Evolutionary conservation across 495 filamentous ascomycete species (phyloP).

Genomic region (Symbiotaphrina buchneri): DNA sequence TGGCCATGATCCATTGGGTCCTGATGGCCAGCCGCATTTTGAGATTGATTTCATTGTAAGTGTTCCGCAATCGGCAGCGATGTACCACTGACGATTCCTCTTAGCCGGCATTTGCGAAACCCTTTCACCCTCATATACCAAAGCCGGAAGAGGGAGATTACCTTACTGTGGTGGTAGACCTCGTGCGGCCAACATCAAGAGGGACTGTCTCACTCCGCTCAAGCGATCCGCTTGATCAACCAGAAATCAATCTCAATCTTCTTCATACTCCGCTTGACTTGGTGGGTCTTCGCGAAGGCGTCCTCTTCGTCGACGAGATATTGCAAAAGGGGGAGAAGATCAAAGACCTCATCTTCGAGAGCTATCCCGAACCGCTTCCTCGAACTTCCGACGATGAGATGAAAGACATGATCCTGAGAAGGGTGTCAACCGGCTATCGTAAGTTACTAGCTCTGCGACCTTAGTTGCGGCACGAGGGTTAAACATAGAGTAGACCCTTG

Average conservation of each 20-base stretch:
- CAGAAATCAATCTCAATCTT: conserved; percentile 38
- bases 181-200: conserved; percentile 29
- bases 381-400: conserved; percentile 28
- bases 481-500: too few species aligned
- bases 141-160: conserved; percentile 21
- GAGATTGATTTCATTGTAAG: conserved; percentile 34
- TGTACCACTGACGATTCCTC: neutral
- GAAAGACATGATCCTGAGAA: conserved; percentile 30
- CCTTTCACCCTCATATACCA: conserved; percentile 43
- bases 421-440: conserved; percentile 34
- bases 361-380: conserved; percentile 40
- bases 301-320: conserved; percentile 30
- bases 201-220: conserved; percentile 29
- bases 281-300: conserved; percentile 30
- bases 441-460: conserved; percentile 13
- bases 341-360: conserved; percentile 27
- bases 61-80: neutral
- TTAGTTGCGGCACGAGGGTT: neutral
- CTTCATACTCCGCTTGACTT: conserved; percentile 31
- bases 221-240: conserved; percentile 23
- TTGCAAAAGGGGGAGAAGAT: conserved; percentile 29
- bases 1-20: conserved; percentile 32
- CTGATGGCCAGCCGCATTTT: conserved; percentile 36
- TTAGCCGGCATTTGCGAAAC: conserved; percentile 27
- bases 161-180: conserved; percentile 35